Evolutionary conservation across 2,329 filamentous ascomycete species (phyloP).

Genomic region (Diaporthe longicolla): DNA sequence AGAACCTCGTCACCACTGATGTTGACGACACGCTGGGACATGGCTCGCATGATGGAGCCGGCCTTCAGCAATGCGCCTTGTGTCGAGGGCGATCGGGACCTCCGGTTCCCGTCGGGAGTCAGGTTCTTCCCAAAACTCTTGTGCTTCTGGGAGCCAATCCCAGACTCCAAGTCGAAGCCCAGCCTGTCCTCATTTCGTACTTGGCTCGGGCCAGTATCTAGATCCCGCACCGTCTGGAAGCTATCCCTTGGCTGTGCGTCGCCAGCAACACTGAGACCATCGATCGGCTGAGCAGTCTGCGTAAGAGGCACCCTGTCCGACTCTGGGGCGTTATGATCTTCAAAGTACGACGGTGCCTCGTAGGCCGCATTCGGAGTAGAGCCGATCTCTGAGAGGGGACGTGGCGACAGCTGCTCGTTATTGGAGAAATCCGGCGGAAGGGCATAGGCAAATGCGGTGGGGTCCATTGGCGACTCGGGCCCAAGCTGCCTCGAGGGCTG

Average conservation of each 20-base stretch:
- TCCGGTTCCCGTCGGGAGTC: slow-evolving; percentile 62
- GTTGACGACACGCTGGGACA: slow-evolving; percentile 98
- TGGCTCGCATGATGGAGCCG: slow-evolving; percentile 82
- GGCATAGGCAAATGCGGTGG: slow-evolving; percentile 66
- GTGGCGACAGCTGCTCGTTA: slow-evolving; percentile 41
- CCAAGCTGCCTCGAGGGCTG: slow-evolving; percentile 46
- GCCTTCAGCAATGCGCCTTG: slow-evolving; percentile 77
- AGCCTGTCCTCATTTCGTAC: slow-evolving; percentile 67
- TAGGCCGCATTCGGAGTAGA: slow-evolving; percentile 43
- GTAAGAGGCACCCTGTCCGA: slow-evolving; percentile 73
- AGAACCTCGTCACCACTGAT: slow-evolving; percentile 92
- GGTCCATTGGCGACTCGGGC: slow-evolving; percentile 67
- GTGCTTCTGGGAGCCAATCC: slow-evolving; percentile 63
- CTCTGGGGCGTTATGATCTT: slow-evolving; percentile 59
- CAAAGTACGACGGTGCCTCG: slow-evolving; percentile 44
- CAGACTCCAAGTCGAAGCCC: slow-evolving; percentile 71
- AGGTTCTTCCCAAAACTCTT: slow-evolving; percentile 71
- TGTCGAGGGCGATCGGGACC: slow-evolving; percentile 74
- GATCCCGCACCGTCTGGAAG: slow-evolving; percentile 69
- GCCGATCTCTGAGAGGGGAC: slow-evolving; percentile 47
- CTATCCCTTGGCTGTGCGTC: slow-evolving; percentile 64
- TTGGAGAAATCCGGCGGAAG: slow-evolving; percentile 62
- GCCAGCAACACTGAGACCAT: slow-evolving; percentile 58
- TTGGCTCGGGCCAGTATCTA: slow-evolving; percentile 69
- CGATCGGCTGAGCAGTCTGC: slow-evolving; percentile 68